A percentile compares a stretch with the other conserved stretches of the same genome.
phyloP scores from a whole-genome alignment of 768 basidiomycete species.

The Suillus subaureus region DNA sequence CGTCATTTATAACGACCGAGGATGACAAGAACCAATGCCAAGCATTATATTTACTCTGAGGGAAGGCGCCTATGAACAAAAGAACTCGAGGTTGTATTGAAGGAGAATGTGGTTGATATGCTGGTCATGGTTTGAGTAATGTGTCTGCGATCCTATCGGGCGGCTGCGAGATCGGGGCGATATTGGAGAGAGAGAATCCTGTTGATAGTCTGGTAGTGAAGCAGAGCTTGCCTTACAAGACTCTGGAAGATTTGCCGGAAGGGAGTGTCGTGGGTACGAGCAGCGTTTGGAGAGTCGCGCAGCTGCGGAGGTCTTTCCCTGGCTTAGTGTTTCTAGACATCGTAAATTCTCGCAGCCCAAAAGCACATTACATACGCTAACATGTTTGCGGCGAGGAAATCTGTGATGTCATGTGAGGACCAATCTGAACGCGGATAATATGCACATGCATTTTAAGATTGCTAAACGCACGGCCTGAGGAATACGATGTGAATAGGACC shows the following conservation, averaged over 20 bases:
- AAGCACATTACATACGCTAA: constrained; percentile 7
- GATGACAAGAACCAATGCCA: constrained; percentile 91
- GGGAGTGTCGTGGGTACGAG: constrained; percentile 95
- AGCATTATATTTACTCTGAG: constrained; percentile 84
- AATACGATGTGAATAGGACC: neutral
- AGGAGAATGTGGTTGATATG: constrained; percentile 73
- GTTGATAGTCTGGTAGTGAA: constrained; percentile 89
- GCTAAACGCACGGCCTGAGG: neutral
- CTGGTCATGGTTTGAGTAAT: constrained; percentile 94
- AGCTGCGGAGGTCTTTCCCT: constrained; percentile 78
- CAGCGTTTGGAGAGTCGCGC: constrained; percentile 90
- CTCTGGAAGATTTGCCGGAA: constrained; percentile 77
- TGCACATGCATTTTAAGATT: no score
- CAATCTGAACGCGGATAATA: neutral
- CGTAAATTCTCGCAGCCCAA: constrained; percentile 51
- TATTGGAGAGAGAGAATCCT: constrained; percentile 85
- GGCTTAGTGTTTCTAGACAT: constrained; percentile 81
- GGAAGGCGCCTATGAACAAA: constrained; percentile 94
- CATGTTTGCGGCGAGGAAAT: constrained; percentile 69
- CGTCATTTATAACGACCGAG: constrained; percentile 67
- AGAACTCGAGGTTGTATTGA: constrained; percentile 69
- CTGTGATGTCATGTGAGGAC: constrained; percentile 54
- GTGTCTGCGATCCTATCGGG: constrained; percentile 85
- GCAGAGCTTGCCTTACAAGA: constrained; percentile 66
- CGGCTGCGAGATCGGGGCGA: constrained; percentile 81